Evolutionary conservation across 2,329 filamentous ascomycete genomes (phyloP), one percentile per base, ranked within the genome.

Genomic region (Lachnellula hyalina): DNA sequence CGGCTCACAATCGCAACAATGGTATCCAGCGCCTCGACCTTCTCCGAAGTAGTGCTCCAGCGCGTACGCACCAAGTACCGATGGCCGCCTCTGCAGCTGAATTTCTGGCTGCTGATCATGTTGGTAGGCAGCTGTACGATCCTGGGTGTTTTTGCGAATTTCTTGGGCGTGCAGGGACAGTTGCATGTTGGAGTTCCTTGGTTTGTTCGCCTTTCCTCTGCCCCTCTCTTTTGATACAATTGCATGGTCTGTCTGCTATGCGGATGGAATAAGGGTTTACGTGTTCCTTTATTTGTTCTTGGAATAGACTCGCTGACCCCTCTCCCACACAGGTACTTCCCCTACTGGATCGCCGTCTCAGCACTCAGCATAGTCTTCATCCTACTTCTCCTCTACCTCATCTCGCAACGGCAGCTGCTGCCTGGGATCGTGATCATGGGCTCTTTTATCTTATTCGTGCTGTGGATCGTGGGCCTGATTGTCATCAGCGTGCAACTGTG

Each of bases 71-170:
- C 64, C 12, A 66, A 67, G 42, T 87, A 87, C 74, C 82, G 83
- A 72, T 87, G 84, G 84, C 84, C 84, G 17, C 81, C 82, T n/a
- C 70, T 82, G 52, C 81, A 85, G 69, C 75, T 87, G 55, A 86
- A 86, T 66, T 71, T 86, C 49, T 86, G 84, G 82, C 81, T 87
- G 66, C 73, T 87, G 49, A 73, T 86, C 61, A 86, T 87, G 79
- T 73, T 87, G 11, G 73, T 83, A 4, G 77, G 81, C 1, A 78
- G 81, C 5, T 73, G 76, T 52, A 78, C 77, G 51, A 79, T 85
- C 57, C 74, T 87, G 41, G 84, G 84, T 51, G 77, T 86, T 19
- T 83, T 85, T 60, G 73, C 77, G 14, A 77, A 73, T 19, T 86
- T 87, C 59, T 75, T 86, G 55, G 73, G 78, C 57, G 77, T 80